phyloP scores from a whole-genome alignment of 257 asterid species.

The Catharanthus roseus region DNA sequence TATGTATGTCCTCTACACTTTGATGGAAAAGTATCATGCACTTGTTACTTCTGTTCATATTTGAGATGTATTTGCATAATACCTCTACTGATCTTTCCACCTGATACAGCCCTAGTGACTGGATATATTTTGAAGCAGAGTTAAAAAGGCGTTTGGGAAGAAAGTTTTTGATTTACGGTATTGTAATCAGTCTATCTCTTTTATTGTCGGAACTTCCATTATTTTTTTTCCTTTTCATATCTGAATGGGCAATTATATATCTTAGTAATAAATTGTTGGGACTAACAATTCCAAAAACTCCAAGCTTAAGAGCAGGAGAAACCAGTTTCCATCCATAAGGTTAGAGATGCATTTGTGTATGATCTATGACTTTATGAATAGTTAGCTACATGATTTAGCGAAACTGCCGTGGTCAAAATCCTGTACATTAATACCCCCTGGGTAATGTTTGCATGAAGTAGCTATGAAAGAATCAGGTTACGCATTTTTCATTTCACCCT shows the following conservation, averaged over 20 bases:
- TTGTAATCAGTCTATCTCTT: background rate
- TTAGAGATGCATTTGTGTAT: background rate
- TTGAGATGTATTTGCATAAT: background rate
- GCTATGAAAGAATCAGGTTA: background rate
- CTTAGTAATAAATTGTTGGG: background rate
- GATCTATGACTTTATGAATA: background rate
- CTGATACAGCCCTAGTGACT: slow-evolving; percentile 75
- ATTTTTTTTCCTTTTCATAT: background rate
- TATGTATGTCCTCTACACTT: slow-evolving; percentile 17
- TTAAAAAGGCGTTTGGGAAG: slow-evolving; percentile 71
- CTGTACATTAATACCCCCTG: background rate
- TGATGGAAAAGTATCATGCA: background rate
- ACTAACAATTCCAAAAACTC: background rate
- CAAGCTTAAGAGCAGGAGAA: background rate
- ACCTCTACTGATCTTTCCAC: slow-evolving; percentile 25
- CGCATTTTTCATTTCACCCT: too few relatives aligned
- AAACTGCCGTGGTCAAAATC: background rate
- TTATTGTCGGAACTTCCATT: background rate
- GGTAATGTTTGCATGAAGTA: background rate
- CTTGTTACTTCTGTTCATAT: background rate
- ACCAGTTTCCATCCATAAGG: background rate
- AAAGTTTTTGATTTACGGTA: slow-evolving; percentile 69
- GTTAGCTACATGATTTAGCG: background rate
- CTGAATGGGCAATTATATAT: background rate
- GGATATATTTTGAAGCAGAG: slow-evolving; percentile 82